phyloP scores from a whole-genome alignment of 768 basidiomycete species.

The Dacryopinax primogenitus region DNA sequence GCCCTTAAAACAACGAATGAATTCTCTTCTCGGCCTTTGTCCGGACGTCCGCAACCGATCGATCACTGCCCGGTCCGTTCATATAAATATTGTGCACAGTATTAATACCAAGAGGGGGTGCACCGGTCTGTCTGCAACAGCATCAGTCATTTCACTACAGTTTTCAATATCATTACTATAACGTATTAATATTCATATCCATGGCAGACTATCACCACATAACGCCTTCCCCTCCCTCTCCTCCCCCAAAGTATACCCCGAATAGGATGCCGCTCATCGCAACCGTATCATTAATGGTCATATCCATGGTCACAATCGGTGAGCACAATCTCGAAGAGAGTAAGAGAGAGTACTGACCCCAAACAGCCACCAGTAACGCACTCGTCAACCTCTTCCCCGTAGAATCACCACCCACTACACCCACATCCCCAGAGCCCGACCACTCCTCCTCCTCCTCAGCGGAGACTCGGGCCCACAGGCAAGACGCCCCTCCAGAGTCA shows the following conservation, averaged over 20 bases:
- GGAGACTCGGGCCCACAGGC: background rate
- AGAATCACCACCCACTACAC: background rate
- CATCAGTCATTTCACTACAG: no score
- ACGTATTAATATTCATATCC: background rate
- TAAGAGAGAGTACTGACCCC: background rate
- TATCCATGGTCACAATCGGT: background rate
- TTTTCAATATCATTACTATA: no score
- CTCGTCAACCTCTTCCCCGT: background rate
- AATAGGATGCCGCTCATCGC: background rate
- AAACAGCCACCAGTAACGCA: background rate
- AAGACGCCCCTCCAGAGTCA: background rate
- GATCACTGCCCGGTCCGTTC: no score
- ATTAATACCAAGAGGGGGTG: no score
- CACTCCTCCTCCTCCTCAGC: background rate
- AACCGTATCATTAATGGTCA: background rate
- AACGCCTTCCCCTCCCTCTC: background rate
- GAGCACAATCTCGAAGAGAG: background rate
- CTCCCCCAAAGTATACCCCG: background rate
- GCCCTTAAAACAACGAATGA: no score
- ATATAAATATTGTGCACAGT: no score
- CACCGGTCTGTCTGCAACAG: no score
- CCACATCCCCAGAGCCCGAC: background rate
- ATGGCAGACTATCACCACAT: background rate
- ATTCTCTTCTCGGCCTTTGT: no score
- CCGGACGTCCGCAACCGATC: no score